phyloP scores from a whole-genome alignment of 1,284 basidiomycete genomes.

The Singerocomus rubriflavus region DNA sequence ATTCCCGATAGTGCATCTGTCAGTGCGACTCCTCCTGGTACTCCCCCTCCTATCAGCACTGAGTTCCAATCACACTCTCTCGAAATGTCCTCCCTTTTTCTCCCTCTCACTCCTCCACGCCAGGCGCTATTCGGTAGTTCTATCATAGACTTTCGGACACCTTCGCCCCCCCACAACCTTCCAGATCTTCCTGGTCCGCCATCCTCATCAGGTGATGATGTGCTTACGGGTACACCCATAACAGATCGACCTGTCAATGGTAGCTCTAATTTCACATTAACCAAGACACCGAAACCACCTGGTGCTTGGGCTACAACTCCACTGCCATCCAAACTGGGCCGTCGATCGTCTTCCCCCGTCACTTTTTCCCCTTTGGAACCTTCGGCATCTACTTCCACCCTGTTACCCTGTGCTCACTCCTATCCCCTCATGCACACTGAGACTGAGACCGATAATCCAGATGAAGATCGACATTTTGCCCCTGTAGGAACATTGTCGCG shows the following conservation, averaged over 20 bases:
- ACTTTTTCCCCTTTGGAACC: constrained; percentile 32
- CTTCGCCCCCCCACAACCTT: constrained; percentile 55
- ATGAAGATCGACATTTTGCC: constrained; percentile 38
- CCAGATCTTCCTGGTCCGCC: constrained; percentile 62
- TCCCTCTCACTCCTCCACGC: constrained; percentile 51
- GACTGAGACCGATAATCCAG: constrained; percentile 9
- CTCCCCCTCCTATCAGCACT: constrained; percentile 16
- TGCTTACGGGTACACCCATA: constrained; percentile 22
- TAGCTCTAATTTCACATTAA: constrained; percentile 33
- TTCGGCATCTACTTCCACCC: constrained; percentile 29
- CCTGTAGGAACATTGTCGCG: constrained; percentile 45
- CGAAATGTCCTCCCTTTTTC: constrained; percentile 23
- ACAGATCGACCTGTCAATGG: constrained; percentile 26
- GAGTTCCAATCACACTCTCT: neutral
- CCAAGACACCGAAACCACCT: constrained; percentile 66
- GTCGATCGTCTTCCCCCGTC: constrained; percentile 21
- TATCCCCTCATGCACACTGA: constrained; percentile 24
- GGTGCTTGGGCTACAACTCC: constrained; percentile 69
- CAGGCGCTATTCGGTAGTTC: constrained; percentile 39
- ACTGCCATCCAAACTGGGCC: constrained; percentile 29
- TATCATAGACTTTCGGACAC: constrained; percentile 53
- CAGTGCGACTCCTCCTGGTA: constrained; percentile 27
- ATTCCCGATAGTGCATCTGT: constrained; percentile 8
- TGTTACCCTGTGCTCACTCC: constrained; percentile 26
- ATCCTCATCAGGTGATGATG: constrained; percentile 46